Evolutionary conservation across 2,329 filamentous ascomycete species (phyloP), one percentile per base, ranked within the genome.

Genomic region (Cladobotryum protrusum): DNA sequence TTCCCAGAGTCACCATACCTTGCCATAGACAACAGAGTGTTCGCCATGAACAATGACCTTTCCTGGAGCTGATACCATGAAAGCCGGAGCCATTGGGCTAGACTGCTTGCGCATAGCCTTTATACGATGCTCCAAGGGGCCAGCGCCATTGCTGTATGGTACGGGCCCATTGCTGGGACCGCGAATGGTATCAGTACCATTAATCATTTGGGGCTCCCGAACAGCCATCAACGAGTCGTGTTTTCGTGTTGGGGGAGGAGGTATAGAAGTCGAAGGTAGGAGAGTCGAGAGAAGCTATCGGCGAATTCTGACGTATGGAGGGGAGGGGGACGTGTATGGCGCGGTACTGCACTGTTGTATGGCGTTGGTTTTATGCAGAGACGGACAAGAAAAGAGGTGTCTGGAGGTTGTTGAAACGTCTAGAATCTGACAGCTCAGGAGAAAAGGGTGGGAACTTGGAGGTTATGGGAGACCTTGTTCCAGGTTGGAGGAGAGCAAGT

Each of bases 41-140:
- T 99, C 93, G 58, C 93, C 93, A 71, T 92, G 97, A 47, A 97
- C 89, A 67, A 99, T 99, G 64, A 96, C 93, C 68, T 99, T 99
- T 56, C 92, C 95, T 0, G 93, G 93, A 2, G 95, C 92, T 14
- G 93, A 97, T 50, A 97, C 91, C 88, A 99, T 96, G 67, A 99
- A 99, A 54, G 91, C 76, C 40, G 92, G 91, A 71, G 93, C 82
- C 81, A 85, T 81, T 3, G 82, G 82, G 49, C 72, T 81, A 11
- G 81, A 85, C 54, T 74, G 70, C 59, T 81, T 84, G 64, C 81
- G 78, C 44, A 71, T 66, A 60, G 72, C 63, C 57, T 60, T 75
- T 53, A 67, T 61, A 46, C 67, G 67, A 50, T 68, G 59, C 46
- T 60, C 52, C 54, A 67, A 50, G 52, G 64, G 59, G 34, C 59